Evolutionary conservation across 139 green algal genomes (phyloP).

Genomic region (Chlamydomonas sp.): DNA sequence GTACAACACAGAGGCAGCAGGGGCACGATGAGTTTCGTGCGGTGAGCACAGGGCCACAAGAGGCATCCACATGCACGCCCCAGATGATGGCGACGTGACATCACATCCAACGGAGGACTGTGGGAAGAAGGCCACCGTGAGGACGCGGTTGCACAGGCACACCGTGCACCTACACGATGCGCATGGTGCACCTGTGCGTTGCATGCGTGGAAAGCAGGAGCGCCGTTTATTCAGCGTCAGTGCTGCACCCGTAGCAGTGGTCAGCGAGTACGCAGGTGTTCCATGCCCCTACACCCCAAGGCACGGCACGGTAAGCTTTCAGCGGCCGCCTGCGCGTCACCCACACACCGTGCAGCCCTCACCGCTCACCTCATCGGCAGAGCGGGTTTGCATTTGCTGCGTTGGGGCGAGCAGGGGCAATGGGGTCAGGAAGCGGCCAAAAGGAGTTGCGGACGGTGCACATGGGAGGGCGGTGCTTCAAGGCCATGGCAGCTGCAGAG

Average conservation of each 20-base stretch:
- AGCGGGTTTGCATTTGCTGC: conserved; percentile 80
- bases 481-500: too few relatives aligned
- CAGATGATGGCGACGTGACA: not conserved
- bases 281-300: not conserved
- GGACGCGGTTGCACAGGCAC: not conserved
- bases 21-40: not conserved
- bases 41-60: not conserved
- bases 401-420: not conserved
- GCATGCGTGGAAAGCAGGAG: not conserved
- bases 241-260: not conserved
- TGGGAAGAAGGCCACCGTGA: not conserved
- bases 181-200: not conserved
- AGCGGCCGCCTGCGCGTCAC: not conserved
- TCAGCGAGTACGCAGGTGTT: not conserved
- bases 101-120: not conserved
- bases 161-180: not conserved
- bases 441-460: not conserved
- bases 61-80: not conserved
- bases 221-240: not conserved
- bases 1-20: not conserved
- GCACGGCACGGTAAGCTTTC: not conserved
- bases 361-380: conserved; percentile 69
- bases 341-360: not conserved
- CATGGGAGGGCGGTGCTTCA: not conserved
- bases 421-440: too few relatives aligned